A percentile compares a stretch with the other conserved stretches of the same genome.
Evolutionary conservation across 2,329 filamentous ascomycete species (phyloP).

Genomic region (Sodiomyces alkalinus): DNA sequence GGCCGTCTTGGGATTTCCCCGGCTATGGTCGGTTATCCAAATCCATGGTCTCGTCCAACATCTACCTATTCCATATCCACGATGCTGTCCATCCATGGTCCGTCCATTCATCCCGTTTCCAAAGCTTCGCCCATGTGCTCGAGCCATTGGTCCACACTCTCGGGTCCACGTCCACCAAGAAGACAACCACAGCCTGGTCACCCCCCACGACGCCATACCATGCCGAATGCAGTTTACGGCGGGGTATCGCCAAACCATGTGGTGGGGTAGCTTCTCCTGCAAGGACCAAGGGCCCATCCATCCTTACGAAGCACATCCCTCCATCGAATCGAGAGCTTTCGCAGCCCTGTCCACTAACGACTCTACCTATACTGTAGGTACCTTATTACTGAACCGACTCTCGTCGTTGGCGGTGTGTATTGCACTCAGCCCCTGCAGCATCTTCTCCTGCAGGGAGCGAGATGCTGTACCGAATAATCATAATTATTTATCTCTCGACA

Average conservation of each 20-base stretch:
- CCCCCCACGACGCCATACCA: too few species aligned
- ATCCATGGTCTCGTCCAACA: neutral
- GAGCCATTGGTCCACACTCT: slow-evolving; percentile 26
- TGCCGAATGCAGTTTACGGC: slow-evolving; percentile 3
- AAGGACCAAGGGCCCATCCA: neutral
- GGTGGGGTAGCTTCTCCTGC: slow-evolving; percentile 2
- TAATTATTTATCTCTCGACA: neutral
- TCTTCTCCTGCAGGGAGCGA: slow-evolving; percentile 1
- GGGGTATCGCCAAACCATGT: slow-evolving; percentile 2
- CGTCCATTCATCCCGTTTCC: slow-evolving; percentile 1
- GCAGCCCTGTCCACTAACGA: slow-evolving; percentile 1
- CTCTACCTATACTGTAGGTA: neutral
- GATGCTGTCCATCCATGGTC: neutral
- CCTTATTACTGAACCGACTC: neutral
- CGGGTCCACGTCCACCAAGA: slow-evolving; percentile 3
- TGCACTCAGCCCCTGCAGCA: neutral
- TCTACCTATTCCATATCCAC: neutral
- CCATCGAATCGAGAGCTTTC: neutral
- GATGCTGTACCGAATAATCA: neutral
- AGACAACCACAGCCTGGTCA: neutral
- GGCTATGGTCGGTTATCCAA: neutral
- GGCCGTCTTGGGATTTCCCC: neutral
- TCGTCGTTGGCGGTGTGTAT: too few species aligned
- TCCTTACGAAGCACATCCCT: neutral
- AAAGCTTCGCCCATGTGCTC: slow-evolving; percentile 21